phyloP scores from a whole-genome alignment of 2,329 filamentous ascomycete species.

The Neopestalotiopsis sp. region DNA sequence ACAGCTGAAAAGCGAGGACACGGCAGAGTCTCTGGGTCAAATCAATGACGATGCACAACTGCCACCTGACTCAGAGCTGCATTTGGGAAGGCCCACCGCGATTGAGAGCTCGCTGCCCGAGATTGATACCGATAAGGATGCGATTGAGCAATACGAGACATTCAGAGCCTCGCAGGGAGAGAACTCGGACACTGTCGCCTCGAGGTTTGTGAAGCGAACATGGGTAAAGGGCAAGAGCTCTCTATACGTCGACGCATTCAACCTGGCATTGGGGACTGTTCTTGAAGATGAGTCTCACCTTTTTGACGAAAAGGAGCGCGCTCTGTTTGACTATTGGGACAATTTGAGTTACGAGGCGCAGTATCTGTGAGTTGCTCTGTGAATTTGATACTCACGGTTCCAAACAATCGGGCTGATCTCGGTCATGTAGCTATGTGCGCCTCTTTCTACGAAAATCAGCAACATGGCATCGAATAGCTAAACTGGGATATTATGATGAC shows the following conservation, averaged over 20 bases:
- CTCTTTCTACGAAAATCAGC: constrained; percentile 91
- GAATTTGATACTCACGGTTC: constrained; percentile 17
- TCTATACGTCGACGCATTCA: constrained; percentile 97
- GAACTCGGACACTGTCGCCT: constrained; percentile 50
- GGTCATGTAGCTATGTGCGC: constrained; percentile 74
- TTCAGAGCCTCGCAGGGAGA: constrained; percentile 63
- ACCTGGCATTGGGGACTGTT: constrained; percentile 87
- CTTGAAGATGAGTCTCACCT: constrained; percentile 86
- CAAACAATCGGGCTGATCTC: background rate
- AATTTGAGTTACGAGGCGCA: constrained; percentile 81
- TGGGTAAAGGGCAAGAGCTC: constrained; percentile 84
- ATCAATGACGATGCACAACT: constrained; percentile 39
- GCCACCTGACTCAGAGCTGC: constrained; percentile 33
- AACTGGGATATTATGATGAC: constrained; percentile 81
- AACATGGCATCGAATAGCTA: constrained; percentile 84
- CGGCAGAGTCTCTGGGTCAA: constrained; percentile 30
- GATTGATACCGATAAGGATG: constrained; percentile 69
- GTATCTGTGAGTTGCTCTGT: constrained; percentile 70
- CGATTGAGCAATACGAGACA: constrained; percentile 80
- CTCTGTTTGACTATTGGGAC: constrained; percentile 79
- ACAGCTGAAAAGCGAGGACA: constrained; percentile 20
- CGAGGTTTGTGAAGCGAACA: constrained; percentile 53
- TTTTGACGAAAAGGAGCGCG: constrained; percentile 79
- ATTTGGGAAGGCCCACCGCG: constrained; percentile 56
- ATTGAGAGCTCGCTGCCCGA: constrained; percentile 74